These are phyloP conservation scores for Alnus glutinosa DNA, from an alignment of 306 rosid genomes.

Conservation along the genomic window DNA sequence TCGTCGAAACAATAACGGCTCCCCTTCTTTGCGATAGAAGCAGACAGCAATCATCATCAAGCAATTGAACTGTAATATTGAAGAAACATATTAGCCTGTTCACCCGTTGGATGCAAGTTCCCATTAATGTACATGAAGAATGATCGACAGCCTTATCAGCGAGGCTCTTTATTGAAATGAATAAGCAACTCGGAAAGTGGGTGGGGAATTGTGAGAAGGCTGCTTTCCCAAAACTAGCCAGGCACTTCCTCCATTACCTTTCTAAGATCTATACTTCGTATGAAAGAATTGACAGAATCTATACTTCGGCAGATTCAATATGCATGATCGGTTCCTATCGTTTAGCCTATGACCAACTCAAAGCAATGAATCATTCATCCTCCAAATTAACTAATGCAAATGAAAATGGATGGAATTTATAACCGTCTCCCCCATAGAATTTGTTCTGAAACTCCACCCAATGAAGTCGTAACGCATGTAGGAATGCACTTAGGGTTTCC, in stretches of 20 bases:
- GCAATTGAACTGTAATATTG: neutral
- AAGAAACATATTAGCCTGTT: neutral
- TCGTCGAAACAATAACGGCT: neutral
- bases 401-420: conserved; percentile 78
- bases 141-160: neutral
- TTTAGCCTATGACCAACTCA: neutral
- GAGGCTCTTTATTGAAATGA: conserved; percentile 5
- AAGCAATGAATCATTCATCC: conserved; percentile 49
- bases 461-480: conserved; percentile 93
- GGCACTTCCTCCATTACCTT: neutral
- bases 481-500: conserved; percentile 96
- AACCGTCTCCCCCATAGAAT: conserved; percentile 89
- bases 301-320: neutral
- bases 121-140: neutral
- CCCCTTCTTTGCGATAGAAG: neutral
- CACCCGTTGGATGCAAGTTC: neutral
- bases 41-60: neutral
- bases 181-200: neutral
- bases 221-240: neutral
- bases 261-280: neutral
- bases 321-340: neutral
- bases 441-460: conserved; percentile 98
- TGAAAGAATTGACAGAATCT: neutral
- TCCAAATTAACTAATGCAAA: conserved; percentile 51
- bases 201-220: neutral